phyloP scores from a whole-genome alignment of 208 protist species.

The Hexamita inflata region DNA sequence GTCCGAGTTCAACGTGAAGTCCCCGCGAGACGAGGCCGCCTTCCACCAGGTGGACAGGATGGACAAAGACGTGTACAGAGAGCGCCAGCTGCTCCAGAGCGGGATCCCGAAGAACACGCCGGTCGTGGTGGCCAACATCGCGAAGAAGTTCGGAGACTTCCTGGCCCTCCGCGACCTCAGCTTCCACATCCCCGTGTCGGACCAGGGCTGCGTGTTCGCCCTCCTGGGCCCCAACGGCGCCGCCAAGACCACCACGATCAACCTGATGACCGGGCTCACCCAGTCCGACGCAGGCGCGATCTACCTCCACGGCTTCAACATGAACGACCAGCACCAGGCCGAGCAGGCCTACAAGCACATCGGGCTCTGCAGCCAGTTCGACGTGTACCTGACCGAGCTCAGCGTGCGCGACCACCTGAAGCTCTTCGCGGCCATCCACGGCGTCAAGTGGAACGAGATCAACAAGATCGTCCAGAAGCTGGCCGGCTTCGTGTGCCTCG shows the following conservation, averaged over 20 bases:
- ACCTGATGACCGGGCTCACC: slow-evolving; percentile 24
- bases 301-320: background rate
- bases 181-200: slow-evolving; percentile 12
- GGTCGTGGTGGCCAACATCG: background rate
- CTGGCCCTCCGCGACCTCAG: slow-evolving; percentile 1
- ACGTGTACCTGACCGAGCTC: slow-evolving; percentile 14
- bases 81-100: background rate
- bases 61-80: slow-evolving; percentile 2
- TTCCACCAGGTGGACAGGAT: background rate
- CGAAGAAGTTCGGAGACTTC: background rate
- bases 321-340: background rate
- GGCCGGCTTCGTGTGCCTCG: background rate
- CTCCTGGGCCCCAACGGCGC: slow-evolving; percentile 48
- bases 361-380: slow-evolving; percentile 11
- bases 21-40: background rate
- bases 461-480: background rate
- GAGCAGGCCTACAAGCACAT: background rate
- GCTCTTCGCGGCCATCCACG: slow-evolving; percentile 12
- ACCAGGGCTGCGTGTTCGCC: slow-evolving; percentile 30
- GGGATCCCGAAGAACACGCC: background rate
- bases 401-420: slow-evolving; percentile 15
- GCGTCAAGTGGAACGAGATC: background rate
- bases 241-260: slow-evolving; percentile 48
- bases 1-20: no score
- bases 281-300: background rate